phyloP scores from a whole-genome alignment of 352 stramenopile genomes.

The Plasmopara halstedii region DNA sequence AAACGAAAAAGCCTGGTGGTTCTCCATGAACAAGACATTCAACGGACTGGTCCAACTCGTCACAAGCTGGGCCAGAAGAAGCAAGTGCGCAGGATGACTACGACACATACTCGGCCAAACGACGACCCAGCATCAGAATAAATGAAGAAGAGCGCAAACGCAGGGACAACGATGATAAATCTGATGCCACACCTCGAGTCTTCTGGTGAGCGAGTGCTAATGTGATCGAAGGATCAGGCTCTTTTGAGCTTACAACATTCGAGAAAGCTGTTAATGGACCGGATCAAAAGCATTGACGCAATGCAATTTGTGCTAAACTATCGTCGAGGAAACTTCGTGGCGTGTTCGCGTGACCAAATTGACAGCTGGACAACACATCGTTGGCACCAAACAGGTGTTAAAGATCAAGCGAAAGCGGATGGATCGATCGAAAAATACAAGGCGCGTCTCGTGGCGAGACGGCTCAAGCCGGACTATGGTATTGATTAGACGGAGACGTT shows the following conservation, averaged over 20 bases:
- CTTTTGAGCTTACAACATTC: neutral
- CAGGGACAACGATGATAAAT: too few relatives aligned
- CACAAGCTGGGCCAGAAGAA: too few relatives aligned
- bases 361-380: neutral
- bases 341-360: neutral
- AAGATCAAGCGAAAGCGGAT: neutral
- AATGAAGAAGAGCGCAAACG: neutral
- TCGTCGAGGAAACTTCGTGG: neutral
- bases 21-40: too few relatives aligned
- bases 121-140: neutral
- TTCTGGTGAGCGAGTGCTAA: neutral
- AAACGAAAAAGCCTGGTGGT: too few relatives aligned
- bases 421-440: neutral
- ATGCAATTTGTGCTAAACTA: neutral
- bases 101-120: too few relatives aligned
- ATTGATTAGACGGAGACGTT: neutral
- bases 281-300: neutral
- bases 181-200: too few relatives aligned
- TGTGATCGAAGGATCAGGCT: neutral
- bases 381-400: neutral
- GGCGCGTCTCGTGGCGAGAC: neutral
- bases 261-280: neutral
- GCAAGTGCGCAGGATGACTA: too few relatives aligned
- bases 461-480: neutral
- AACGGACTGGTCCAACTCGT: too few relatives aligned